phyloP scores from a whole-genome alignment of 176 grass and related monocot genomes.

The Melocanna baccifera region DNA sequence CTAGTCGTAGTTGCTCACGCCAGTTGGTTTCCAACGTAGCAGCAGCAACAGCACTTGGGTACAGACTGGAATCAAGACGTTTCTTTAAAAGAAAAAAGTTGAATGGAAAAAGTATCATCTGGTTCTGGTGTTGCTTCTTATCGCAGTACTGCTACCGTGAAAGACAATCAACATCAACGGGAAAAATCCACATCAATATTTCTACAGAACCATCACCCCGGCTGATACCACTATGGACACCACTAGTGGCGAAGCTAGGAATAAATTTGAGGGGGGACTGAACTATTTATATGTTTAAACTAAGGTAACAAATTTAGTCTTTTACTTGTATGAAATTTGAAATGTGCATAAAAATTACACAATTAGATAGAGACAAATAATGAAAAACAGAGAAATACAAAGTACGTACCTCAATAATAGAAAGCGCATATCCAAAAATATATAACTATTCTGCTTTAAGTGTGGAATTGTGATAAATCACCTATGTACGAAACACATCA shows the following conservation, averaged over 20 bases:
- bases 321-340: too few species aligned
- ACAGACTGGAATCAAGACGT: neutral
- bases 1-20: neutral
- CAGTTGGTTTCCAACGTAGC: neutral
- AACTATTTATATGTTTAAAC: too few species aligned
- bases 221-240: neutral
- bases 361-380: too few species aligned
- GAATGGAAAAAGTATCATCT: neutral
- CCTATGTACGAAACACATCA: too few species aligned
- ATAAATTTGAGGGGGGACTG: slow-evolving; percentile 41
- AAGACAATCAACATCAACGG: neutral
- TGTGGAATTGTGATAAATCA: too few species aligned
- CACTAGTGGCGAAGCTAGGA: too few species aligned
- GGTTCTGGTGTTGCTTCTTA: neutral
- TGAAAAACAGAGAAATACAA: too few species aligned
- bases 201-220: neutral
- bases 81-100: neutral
- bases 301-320: too few species aligned
- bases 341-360: too few species aligned
- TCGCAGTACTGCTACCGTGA: neutral
- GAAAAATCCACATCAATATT: neutral
- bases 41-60: neutral
- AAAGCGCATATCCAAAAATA: too few species aligned
- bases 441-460: too few species aligned
- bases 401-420: too few species aligned